Base-by-base conservation (phyloP, 2,329 filamentous ascomycete genomes). In the Neofusicoccum kwambonambiense region DNA sequence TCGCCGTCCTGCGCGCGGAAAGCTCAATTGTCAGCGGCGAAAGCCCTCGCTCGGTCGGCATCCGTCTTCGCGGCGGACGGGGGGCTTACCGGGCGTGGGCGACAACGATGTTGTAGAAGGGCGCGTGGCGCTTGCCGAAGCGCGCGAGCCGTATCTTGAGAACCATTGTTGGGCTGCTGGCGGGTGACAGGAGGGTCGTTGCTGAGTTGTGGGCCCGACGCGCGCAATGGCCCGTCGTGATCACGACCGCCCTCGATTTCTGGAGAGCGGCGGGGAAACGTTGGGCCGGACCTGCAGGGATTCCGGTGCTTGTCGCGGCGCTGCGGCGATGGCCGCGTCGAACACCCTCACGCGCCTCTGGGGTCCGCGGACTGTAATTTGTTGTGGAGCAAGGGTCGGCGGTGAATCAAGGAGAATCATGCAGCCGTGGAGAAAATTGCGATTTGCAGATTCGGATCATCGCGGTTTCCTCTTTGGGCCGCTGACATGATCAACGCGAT, bases 21-120 rank as follows among this genome's bases (percentile, higher is more conserved):
- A 35, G n/a, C 6, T 60, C n/a, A 13, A 27, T 35, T 35, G 39
- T 65, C 22, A 58, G 52, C 37, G 31, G 52, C 62, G 39, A 27
- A 42, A 39, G 39, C n/a, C 35, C 42, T 45, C 34, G 22, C 12
- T 5, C 8, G 13, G n/a, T 37, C 3, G 39, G 5, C 9, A 31
- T 4, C 4, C 17, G 13, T 31, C 27, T 31, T 1, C 27, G 37
- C 27, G 11, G 41, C 12, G 45, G 27, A 15, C 17, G 13, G 35
- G n/a, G 52, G 15, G 34, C 83, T 69, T 86, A 96, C 91, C 93
- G 89, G 52, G 93, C 93, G 74, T 98, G 94, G 15, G 93, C 87
- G 69, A 99, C 91, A 70, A 98, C 92, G 69, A 99, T 97, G 82
- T 99, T 99, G 85, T 97, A 99, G 72, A 97, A 90, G 2, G 95